A percentile compares a stretch with the other conserved stretches of the same genome.
These are phyloP conservation scores for Aphanomyces invadans DNA, from an alignment of 352 stramenopile genomes.

Conservation along the genomic window DNA sequence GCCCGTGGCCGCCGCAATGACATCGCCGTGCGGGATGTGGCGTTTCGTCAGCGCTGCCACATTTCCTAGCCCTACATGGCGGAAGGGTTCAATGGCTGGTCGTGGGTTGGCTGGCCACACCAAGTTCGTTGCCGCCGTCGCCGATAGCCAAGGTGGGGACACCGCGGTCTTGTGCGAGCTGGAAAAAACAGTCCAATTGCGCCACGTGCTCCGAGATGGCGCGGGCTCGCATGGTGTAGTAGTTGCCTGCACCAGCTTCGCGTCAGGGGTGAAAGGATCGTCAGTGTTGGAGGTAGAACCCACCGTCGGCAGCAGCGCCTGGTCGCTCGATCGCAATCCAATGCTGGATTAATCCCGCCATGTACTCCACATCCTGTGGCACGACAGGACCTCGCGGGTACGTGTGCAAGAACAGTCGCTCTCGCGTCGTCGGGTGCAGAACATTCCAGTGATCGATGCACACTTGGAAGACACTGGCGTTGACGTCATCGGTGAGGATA, in stretches of 20 bases:
- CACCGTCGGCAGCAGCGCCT: background rate
- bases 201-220: background rate
- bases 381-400: background rate
- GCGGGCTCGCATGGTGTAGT: conserved; percentile 5
- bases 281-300: background rate
- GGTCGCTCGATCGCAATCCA: conserved; percentile 8
- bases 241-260: background rate
- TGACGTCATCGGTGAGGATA: conserved; percentile 2
- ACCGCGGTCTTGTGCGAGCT: background rate
- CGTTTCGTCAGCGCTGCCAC: background rate
- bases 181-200: background rate
- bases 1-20: background rate
- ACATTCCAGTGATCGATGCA: conserved; percentile 4
- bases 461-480: background rate
- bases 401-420: background rate
- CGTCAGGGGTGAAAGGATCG: background rate
- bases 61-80: background rate
- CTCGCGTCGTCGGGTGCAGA: background rate
- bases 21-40: background rate
- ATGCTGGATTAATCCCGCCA: background rate
- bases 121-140: conserved; percentile 11
- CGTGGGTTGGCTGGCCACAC: background rate
- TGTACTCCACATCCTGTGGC: background rate
- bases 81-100: background rate
- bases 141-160: background rate